Percentiles rank a stretch among this genome's conserved stretches.
These are phyloP conservation scores for Massospora cicadina DNA, from an alignment of 371 early-diverging fungal species.

Conservation along the genomic window DNA sequence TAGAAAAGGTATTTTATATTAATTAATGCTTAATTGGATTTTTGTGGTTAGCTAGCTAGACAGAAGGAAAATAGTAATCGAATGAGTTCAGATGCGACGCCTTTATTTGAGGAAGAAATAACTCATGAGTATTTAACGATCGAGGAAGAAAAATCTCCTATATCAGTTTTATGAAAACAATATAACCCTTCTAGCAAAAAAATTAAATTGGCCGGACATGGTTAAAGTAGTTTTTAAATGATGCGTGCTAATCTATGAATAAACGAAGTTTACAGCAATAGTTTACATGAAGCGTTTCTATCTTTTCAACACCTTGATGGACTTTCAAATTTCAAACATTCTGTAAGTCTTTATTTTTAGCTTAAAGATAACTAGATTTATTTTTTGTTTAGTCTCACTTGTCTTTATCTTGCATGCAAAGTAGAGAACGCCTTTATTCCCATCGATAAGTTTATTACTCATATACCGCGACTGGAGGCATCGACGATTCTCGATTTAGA, in stretches of 20 bases:
- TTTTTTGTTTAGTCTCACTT: conserved; percentile 39
- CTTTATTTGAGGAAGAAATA: neutral
- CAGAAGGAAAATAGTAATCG: neutral
- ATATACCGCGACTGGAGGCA: conserved; percentile 10
- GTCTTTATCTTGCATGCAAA: conserved; percentile 73
- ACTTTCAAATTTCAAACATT: conserved; percentile 71
- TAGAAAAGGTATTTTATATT: neutral
- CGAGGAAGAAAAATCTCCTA: neutral
- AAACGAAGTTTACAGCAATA: conserved; percentile 65
- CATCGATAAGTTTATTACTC: conserved; percentile 48
- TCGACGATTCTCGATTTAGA: conserved; percentile 37
- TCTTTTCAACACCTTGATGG: conserved; percentile 67
- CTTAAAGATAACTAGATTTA: neutral
- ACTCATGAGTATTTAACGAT: neutral
- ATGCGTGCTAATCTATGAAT: neutral
- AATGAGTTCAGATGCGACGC: neutral
- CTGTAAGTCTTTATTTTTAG: conserved; percentile 25
- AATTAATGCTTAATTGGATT: neutral
- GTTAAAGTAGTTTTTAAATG: neutral
- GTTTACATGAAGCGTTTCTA: conserved; percentile 83
- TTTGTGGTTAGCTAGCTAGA: neutral
- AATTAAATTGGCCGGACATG: neutral
- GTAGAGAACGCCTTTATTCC: conserved; percentile 58
- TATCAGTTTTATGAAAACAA: neutral
- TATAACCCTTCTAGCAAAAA: neutral